Conservation (phyloP, 768 basidiomycete species). For the Pisolithus orientalis region DNA sequence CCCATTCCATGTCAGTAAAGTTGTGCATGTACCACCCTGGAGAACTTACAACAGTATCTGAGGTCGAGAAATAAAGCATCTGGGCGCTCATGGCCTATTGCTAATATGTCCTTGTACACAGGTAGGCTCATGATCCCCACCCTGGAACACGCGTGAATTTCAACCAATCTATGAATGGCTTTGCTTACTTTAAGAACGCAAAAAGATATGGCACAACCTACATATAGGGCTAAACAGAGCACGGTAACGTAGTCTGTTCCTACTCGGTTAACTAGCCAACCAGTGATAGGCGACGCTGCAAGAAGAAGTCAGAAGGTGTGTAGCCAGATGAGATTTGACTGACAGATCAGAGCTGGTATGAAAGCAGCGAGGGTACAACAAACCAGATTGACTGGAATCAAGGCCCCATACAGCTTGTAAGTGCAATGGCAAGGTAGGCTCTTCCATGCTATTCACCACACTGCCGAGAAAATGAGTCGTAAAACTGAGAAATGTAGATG, state of each 20-base stretch:
- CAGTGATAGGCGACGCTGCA: background rate
- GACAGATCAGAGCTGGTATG: slow-evolving; percentile 15
- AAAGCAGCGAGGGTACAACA: slow-evolving; percentile 63
- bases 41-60: slow-evolving; percentile 32
- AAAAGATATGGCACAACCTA: background rate
- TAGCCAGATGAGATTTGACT: no score
- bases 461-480: no score
- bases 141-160: background rate
- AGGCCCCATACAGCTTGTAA: slow-evolving; percentile 44
- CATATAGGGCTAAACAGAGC: background rate
- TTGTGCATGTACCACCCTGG: background rate
- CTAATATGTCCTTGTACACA: background rate
- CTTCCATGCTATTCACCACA: no score
- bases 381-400: slow-evolving; percentile 46
- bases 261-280: no score
- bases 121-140: background rate
- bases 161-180: no score
- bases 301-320: slow-evolving; percentile 14
- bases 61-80: slow-evolving; percentile 36
- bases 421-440: slow-evolving; percentile 43
- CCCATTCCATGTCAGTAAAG: background rate
- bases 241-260: no score
- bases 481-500: no score
- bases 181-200: background rate
- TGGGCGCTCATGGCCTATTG: slow-evolving; percentile 25